A percentile compares a stretch with the other conserved stretches of the same genome.
phyloP scores from a whole-genome alignment of 306 rosid genomes.

The Malus sieversii region DNA sequence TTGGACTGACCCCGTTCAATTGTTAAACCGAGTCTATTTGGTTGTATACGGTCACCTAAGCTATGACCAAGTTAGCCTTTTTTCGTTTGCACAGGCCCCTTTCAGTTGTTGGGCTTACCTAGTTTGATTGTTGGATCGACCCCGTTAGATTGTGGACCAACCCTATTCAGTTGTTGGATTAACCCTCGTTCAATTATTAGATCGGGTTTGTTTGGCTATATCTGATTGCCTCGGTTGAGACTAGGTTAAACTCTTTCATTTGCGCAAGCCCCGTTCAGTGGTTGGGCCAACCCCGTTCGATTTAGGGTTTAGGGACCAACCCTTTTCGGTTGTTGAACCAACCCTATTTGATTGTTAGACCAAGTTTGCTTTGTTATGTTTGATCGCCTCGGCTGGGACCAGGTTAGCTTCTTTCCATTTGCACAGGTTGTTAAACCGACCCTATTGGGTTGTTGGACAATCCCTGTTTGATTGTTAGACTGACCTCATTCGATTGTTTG shows the following conservation, averaged over 20 bases:
- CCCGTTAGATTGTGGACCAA: too few species aligned
- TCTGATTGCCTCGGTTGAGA: rapidly evolving
- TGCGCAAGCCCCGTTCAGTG: rapidly evolving
- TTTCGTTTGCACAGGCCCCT: rapidly evolving
- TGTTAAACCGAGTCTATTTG: too few species aligned
- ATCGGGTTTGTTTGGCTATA: too few species aligned
- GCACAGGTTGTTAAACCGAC: rapidly evolving
- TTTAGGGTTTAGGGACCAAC: too few species aligned
- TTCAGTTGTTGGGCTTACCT: too few species aligned
- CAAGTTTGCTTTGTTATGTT: rapidly evolving
- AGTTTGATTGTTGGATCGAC: too few species aligned
- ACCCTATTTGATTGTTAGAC: rapidly evolving
- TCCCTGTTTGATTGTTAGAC: too few species aligned
- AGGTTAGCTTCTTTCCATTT: too few species aligned
- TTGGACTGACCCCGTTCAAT: too few species aligned
- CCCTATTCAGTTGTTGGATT: too few species aligned
- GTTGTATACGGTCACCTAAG: rapidly evolving
- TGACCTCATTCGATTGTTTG: rapidly evolving
- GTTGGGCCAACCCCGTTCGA: rapidly evolving
- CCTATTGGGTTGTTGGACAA: too few species aligned
- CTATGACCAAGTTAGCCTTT: rapidly evolving
- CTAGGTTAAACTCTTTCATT: rapidly evolving
- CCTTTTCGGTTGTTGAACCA: rapidly evolving
- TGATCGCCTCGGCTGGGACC: rapidly evolving
- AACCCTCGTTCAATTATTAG: too few species aligned